Evolutionary conservation across 1,284 basidiomycete species (phyloP).

Genomic region (Tausonia pullulans): DNA sequence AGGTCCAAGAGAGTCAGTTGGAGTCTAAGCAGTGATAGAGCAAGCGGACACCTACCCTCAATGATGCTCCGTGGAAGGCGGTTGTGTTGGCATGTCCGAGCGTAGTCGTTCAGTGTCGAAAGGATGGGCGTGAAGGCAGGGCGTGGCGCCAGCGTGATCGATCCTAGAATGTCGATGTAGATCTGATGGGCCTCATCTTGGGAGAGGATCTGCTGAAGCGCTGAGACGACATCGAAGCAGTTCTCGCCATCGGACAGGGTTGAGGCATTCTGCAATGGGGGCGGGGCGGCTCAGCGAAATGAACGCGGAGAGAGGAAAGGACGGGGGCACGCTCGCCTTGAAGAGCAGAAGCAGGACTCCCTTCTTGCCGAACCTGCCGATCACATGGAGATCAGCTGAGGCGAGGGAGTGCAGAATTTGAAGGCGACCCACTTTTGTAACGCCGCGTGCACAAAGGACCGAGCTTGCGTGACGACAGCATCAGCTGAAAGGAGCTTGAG

Average conservation of each 20-base stretch:
- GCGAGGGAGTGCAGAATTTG: background rate
- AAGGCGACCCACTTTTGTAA: background rate
- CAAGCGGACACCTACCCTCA: background rate
- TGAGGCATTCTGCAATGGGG: too few relatives aligned
- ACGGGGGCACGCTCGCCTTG: background rate
- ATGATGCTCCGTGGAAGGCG: background rate
- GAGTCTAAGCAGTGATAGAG: background rate
- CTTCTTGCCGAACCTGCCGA: background rate
- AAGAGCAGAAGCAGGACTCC: slow-evolving; percentile 1
- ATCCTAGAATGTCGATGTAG: background rate
- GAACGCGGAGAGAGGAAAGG: background rate
- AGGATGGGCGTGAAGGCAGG: background rate
- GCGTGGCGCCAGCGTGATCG: background rate
- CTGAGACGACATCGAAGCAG: too few relatives aligned
- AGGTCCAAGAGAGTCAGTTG: background rate
- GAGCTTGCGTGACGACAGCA: background rate
- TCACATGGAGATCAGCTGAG: too few relatives aligned
- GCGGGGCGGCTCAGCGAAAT: too few relatives aligned
- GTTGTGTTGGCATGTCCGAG: background rate
- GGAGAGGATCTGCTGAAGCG: too few relatives aligned
- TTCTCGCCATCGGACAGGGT: too few relatives aligned
- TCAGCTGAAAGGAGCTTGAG: background rate
- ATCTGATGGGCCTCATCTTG: background rate
- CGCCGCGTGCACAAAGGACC: background rate
- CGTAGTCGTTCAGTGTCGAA: background rate